phyloP scores from a whole-genome alignment of 371 early-diverging fungal genomes.

The Dinochytrium kinnereticum region DNA sequence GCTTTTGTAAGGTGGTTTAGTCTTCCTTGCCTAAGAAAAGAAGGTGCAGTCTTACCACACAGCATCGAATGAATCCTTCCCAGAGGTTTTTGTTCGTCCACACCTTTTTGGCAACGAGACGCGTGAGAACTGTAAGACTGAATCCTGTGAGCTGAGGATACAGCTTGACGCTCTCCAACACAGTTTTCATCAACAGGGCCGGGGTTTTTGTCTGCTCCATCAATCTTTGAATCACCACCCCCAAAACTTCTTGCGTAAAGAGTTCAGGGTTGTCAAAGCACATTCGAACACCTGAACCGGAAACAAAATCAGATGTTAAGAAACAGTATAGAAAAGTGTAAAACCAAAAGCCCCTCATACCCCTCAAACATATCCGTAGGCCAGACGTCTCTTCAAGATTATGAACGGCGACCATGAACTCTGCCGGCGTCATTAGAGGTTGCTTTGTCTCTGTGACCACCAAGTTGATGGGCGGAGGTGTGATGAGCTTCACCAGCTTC shows the following conservation, averaged over 20 bases:
- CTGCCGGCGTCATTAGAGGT: conserved; percentile 49
- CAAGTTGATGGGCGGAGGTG: conserved; percentile 43
- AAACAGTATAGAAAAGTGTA: not conserved
- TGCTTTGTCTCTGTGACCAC: conserved; percentile 22
- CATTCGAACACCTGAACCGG: conserved; percentile 65
- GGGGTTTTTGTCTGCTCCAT: conserved; percentile 70
- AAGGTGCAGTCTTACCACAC: conserved; percentile 51
- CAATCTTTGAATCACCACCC: conserved; percentile 67
- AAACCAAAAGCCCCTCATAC: conserved; percentile 35
- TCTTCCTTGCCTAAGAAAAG: not conserved
- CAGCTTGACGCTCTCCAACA: conserved; percentile 70
- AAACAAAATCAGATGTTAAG: not conserved
- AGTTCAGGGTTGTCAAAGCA: conserved; percentile 71
- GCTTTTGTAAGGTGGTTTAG: conserved; percentile 29
- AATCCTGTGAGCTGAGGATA: conserved; percentile 65
- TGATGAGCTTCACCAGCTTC: not conserved
- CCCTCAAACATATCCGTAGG: conserved; percentile 53
- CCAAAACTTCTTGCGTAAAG: conserved; percentile 71
- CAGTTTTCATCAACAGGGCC: conserved; percentile 75
- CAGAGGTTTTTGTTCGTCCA: conserved; percentile 74
- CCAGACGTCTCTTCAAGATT: conserved; percentile 63
- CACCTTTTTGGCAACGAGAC: conserved; percentile 67
- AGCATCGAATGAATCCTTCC: conserved; percentile 81
- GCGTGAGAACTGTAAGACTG: conserved; percentile 63
- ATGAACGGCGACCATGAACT: conserved; percentile 66